Evolutionary conservation across 2,329 filamentous ascomycete genomes (phyloP).

Genomic region (Ceratocystis cacaofunesta): DNA sequence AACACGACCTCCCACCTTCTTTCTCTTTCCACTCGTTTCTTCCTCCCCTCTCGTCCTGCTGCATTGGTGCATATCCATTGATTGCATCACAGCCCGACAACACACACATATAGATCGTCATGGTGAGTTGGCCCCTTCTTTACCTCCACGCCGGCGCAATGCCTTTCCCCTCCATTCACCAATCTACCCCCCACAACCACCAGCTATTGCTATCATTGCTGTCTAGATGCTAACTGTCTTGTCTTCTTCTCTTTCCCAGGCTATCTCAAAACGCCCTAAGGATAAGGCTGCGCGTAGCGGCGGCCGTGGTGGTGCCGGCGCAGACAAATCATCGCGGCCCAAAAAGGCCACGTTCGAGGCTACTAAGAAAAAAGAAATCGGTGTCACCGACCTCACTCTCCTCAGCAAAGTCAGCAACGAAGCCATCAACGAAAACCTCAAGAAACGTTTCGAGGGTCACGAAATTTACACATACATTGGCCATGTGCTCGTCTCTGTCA

Average conservation of each 20-base stretch:
- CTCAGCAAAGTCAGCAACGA: slow-evolving; percentile 99
- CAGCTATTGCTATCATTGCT: background rate
- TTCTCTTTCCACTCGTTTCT: background rate
- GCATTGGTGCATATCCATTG: background rate
- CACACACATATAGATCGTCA: slow-evolving; percentile 1
- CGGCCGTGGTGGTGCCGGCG: slow-evolving; percentile 23
- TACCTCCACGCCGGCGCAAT: background rate
- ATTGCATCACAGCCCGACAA: background rate
- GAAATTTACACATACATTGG: slow-evolving; percentile 99
- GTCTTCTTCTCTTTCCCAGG: slow-evolving; percentile 22
- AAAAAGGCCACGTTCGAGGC: slow-evolving; percentile 94
- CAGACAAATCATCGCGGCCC: slow-evolving; percentile 44
- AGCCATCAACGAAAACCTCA: slow-evolving; percentile 97
- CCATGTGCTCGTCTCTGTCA: slow-evolving; percentile 97
- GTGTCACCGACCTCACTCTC: slow-evolving; percentile 90
- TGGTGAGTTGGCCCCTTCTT: background rate
- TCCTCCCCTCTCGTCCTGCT: background rate
- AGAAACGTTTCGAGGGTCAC: slow-evolving; percentile 91
- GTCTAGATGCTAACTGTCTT: background rate
- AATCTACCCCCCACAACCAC: background rate
- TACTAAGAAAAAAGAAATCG: slow-evolving; percentile 98
- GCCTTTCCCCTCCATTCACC: background rate
- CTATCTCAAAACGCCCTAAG: slow-evolving; percentile 35
- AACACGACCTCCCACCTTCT: background rate
- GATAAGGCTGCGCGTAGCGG: slow-evolving; percentile 30